phyloP scores from a whole-genome alignment of 257 asterid genomes.

The Osmanthus fragrans region DNA sequence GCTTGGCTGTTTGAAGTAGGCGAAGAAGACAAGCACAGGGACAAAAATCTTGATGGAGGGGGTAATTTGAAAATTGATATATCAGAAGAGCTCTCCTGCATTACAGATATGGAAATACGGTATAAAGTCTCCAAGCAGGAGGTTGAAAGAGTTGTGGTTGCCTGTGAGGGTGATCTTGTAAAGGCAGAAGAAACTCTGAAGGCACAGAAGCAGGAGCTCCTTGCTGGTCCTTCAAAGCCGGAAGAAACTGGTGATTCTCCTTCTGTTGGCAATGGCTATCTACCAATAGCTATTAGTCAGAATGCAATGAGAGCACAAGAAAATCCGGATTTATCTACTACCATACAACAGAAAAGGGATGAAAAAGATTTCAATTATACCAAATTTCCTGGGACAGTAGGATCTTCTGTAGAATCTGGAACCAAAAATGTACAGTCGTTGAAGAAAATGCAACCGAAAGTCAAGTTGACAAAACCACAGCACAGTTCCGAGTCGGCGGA shows the following conservation, averaged over 20 bases:
- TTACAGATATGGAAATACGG: constrained; percentile 56
- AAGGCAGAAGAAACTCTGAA: constrained; percentile 62
- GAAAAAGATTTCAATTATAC: constrained; percentile 51
- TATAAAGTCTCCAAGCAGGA: constrained; percentile 73
- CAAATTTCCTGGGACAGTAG: constrained; percentile 39
- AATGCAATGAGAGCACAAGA: constrained; percentile 33
- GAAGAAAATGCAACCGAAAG: constrained; percentile 47
- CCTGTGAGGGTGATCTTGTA: constrained; percentile 73
- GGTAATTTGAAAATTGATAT: constrained; percentile 68
- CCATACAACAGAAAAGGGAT: constrained; percentile 46
- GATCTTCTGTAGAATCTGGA: constrained; percentile 45
- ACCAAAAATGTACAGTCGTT: constrained; percentile 41
- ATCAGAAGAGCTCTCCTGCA: constrained; percentile 65
- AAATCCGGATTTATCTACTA: constrained; percentile 32
- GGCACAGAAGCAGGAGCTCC: constrained; percentile 63
- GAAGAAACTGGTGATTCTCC: constrained; percentile 55
- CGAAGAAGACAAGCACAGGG: constrained; percentile 49
- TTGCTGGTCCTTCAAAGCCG: constrained; percentile 44
- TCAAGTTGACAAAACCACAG: constrained; percentile 53
- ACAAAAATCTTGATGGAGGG: constrained; percentile 39
- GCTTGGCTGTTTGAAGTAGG: constrained; percentile 73
- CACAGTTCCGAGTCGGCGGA: constrained; percentile 40
- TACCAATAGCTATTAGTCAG: constrained; percentile 32
- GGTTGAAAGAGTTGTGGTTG: constrained; percentile 62
- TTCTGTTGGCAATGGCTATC: constrained; percentile 30